phyloP scores from a whole-genome alignment of 495 filamentous ascomycete genomes.

The Lasiosphaeriaceae sp. region DNA sequence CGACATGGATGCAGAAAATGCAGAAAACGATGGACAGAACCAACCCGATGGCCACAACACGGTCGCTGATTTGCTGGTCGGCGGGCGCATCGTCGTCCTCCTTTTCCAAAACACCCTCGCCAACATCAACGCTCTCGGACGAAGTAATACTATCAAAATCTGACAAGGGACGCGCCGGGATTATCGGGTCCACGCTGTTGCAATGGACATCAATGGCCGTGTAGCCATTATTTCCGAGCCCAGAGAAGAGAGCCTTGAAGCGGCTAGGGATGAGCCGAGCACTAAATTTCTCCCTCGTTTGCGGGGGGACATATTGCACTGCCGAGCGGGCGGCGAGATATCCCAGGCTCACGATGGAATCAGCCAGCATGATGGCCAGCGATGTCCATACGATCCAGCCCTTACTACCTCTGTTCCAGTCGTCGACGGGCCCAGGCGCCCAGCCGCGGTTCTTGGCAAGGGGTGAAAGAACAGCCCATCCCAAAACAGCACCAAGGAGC shows the following conservation, averaged over 20 bases:
- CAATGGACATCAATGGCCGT: constrained; percentile 2
- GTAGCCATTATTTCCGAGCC: not conserved
- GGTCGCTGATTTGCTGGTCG: constrained; percentile 73
- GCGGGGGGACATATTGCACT: constrained; percentile 10
- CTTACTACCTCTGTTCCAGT: constrained; percentile 89
- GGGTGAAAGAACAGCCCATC: constrained; percentile 89
- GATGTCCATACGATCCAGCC: constrained; percentile 98
- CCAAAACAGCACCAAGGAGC: constrained; percentile 84
- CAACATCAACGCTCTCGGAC: constrained; percentile 8
- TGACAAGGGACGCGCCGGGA: not conserved
- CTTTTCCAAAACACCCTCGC: not conserved
- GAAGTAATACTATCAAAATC: not conserved
- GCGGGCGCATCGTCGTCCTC: constrained; percentile 67
- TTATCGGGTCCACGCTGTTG: not conserved
- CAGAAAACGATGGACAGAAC: constrained; percentile 74
- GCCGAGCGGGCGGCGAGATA: constrained; percentile 62
- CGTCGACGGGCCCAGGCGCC: constrained; percentile 80
- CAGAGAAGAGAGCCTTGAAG: not conserved
- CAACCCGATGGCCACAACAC: constrained; percentile 69
- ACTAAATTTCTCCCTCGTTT: not conserved
- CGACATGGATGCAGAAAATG: constrained; percentile 70
- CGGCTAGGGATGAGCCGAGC: not conserved
- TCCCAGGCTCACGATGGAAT: constrained; percentile 82
- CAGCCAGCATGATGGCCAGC: constrained; percentile 93
- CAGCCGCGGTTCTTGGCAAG: constrained; percentile 80